Evolutionary conservation across 2,329 filamentous ascomycete genomes (phyloP).

Genomic region (Orbilia quercus): DNA sequence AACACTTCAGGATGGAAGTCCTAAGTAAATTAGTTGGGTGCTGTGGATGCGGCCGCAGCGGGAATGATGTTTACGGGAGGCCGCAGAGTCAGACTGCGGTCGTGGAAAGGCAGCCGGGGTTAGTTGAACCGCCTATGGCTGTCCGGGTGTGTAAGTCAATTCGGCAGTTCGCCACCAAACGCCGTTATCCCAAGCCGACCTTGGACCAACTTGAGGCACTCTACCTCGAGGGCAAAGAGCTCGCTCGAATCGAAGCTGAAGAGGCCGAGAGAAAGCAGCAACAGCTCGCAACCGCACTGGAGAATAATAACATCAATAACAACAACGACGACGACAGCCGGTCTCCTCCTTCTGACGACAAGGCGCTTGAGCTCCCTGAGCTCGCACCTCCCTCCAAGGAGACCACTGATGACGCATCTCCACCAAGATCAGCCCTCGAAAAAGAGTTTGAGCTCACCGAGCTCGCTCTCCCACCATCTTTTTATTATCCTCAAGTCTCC

Average conservation of each 20-base stretch:
- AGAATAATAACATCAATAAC: conserved; percentile 1
- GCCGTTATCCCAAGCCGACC: conserved; percentile 44
- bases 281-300: not conserved
- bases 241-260: conserved; percentile 42
- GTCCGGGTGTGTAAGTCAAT: conserved; percentile 29
- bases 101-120: conserved; percentile 32
- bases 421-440: not conserved
- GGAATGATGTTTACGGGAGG: conserved; percentile 18
- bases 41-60: conserved; percentile 51
- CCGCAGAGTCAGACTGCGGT: conserved; percentile 37
- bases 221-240: conserved; percentile 48
- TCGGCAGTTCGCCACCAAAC: conserved; percentile 19
- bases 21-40: conserved; percentile 53
- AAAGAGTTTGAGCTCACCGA: not conserved
- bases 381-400: not conserved
- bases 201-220: conserved; percentile 43
- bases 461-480: not conserved
- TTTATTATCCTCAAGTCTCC: not conserved
- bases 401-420: conserved; percentile 5
- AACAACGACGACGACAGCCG: too few species aligned
- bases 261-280: conserved; percentile 18
- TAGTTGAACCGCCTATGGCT: conserved; percentile 33
- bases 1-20: conserved; percentile 45
- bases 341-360: conserved; percentile 8
- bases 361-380: not conserved